Evolutionary conservation across 495 filamentous ascomycete species (phyloP).

Genomic region (Xylaria palmicola): DNA sequence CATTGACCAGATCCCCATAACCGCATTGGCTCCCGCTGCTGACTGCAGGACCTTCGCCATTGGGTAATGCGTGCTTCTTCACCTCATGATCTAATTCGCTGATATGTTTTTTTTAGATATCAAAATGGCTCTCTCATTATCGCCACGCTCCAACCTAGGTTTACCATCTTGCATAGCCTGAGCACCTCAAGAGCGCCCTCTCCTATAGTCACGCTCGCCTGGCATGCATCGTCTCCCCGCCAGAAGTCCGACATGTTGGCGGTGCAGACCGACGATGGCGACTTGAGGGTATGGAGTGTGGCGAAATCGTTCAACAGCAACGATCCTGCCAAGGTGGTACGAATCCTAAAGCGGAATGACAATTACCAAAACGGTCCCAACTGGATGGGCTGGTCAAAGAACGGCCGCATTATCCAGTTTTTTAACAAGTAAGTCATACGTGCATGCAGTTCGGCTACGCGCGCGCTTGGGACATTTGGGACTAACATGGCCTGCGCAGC

Average conservation of each 20-base stretch:
- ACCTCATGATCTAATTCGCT: slow-evolving; percentile 23
- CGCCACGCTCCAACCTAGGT: slow-evolving; percentile 83
- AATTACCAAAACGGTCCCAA: slow-evolving; percentile 73
- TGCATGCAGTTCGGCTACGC: slow-evolving; percentile 27
- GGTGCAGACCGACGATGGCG: slow-evolving; percentile 86
- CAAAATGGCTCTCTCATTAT: slow-evolving; percentile 93
- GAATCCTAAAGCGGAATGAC: slow-evolving; percentile 78
- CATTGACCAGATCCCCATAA: slow-evolving; percentile 87
- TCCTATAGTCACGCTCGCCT: slow-evolving; percentile 84
- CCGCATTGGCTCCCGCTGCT: slow-evolving; percentile 81
- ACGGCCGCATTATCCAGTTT: slow-evolving; percentile 91
- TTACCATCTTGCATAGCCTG: slow-evolving; percentile 91
- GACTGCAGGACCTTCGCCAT: slow-evolving; percentile 97
- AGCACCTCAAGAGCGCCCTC: slow-evolving; percentile 80
- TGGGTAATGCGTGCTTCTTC: slow-evolving; percentile 59
- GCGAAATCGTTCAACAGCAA: slow-evolving; percentile 77
- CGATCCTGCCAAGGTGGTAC: slow-evolving; percentile 78
- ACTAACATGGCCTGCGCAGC: slow-evolving; percentile 47
- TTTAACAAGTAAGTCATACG: slow-evolving; percentile 73
- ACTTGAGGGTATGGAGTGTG: slow-evolving; percentile 95
- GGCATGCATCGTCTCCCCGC: slow-evolving; percentile 95
- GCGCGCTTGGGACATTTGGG: slow-evolving; percentile 40
- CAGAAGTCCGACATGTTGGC: slow-evolving; percentile 99
- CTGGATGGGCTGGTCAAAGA: slow-evolving; percentile 98
- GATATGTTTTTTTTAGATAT: slow-evolving; percentile 59